phyloP scores from a whole-genome alignment of 768 basidiomycete genomes.

The Collybiopsis luxurians region DNA sequence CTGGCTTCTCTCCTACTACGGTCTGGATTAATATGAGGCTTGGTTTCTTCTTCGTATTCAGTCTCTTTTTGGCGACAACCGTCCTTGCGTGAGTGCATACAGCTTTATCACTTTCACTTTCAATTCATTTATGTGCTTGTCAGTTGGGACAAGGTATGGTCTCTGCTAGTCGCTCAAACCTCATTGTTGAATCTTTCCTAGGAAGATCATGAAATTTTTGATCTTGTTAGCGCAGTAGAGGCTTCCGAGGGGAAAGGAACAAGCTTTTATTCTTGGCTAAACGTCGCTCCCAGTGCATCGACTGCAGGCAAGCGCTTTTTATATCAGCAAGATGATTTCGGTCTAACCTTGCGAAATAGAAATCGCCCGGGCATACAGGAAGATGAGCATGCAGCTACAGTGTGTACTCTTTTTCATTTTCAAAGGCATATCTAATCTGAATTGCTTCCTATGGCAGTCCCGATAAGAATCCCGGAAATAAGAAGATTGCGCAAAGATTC shows the following conservation, averaged over 20 bases:
- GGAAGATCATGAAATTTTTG: slow-evolving; percentile 97
- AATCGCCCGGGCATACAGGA: slow-evolving; percentile 89
- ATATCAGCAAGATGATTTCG: no score
- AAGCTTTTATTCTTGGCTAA: slow-evolving; percentile 95
- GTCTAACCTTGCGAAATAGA: slow-evolving; percentile 32
- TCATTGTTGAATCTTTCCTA: slow-evolving; percentile 23
- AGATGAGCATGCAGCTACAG: slow-evolving; percentile 89
- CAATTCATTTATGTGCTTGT: slow-evolving; percentile 9
- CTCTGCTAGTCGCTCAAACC: slow-evolving; percentile 6
- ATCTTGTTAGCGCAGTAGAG: slow-evolving; percentile 81
- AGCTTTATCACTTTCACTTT: neutral
- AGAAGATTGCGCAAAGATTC: slow-evolving; percentile 83
- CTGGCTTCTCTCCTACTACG: slow-evolving; percentile 5
- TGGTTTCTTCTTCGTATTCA: slow-evolving; percentile 40
- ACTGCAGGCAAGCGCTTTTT: slow-evolving; percentile 25
- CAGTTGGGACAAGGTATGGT: slow-evolving; percentile 82
- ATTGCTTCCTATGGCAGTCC: slow-evolving; percentile 49
- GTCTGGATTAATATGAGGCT: slow-evolving; percentile 53
- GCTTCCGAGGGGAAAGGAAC: slow-evolving; percentile 87
- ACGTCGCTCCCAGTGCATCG: slow-evolving; percentile 71
- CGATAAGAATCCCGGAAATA: slow-evolving; percentile 90
- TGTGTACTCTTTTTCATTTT: slow-evolving; percentile 36
- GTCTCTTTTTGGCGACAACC: slow-evolving; percentile 51
- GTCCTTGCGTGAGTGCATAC: slow-evolving; percentile 55
- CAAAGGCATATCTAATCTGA: neutral